A percentile compares a stretch with the other conserved stretches of the same genome.
Evolutionary conservation across 2,329 filamentous ascomycete species (phyloP).

Genomic region (Eutypa lata): DNA sequence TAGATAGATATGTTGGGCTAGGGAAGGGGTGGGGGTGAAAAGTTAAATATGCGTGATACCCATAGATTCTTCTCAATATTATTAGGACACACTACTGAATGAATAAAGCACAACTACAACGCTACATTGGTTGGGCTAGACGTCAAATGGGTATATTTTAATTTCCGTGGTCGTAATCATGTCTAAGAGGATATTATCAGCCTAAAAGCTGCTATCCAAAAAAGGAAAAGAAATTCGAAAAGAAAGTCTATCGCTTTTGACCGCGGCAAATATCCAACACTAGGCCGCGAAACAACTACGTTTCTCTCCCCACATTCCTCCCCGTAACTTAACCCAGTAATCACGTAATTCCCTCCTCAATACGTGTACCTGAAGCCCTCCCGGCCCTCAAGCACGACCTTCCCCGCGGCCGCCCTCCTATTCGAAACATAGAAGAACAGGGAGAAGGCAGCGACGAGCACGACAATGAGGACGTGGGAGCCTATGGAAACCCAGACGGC

Average conservation of each 20-base stretch:
- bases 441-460: conserved; percentile 48
- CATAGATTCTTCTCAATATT: conserved; percentile 6
- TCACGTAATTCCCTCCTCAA: conserved; percentile 3
- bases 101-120: not conserved
- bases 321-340: too few relatives aligned
- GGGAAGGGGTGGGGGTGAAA: not conserved
- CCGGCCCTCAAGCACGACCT: conserved; percentile 46
- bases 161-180: not conserved
- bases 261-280: too few relatives aligned
- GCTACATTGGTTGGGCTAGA: too few relatives aligned
- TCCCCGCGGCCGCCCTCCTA: conserved; percentile 41
- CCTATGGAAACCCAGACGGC: conserved; percentile 67
- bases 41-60: conserved; percentile 13
- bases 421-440: conserved; percentile 53
- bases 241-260: too few relatives aligned
- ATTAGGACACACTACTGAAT: too few relatives aligned
- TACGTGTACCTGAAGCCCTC: conserved; percentile 29
- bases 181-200: not conserved
- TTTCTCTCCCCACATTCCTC: too few relatives aligned
- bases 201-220: too few relatives aligned
- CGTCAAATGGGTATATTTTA: not conserved
- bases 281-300: too few relatives aligned
- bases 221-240: too few relatives aligned
- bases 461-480: conserved; percentile 58
- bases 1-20: conserved; percentile 6